Percentiles rank a stretch among this genome's conserved stretches.
Conservation (phyloP, 305 asterid species). For the Fraxinus platypoda region DNA sequence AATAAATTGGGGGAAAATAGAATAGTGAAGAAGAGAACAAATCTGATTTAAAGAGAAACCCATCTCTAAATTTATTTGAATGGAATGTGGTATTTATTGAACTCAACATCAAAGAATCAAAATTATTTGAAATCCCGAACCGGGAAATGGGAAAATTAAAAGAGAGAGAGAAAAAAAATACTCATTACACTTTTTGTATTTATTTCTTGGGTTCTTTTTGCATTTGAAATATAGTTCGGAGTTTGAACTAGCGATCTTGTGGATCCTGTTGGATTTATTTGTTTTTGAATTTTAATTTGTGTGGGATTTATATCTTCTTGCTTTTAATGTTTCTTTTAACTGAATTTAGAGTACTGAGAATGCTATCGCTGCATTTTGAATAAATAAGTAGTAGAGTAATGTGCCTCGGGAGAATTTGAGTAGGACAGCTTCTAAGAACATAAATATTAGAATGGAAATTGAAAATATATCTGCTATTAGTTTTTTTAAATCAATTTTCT, state of each 20-base stretch:
- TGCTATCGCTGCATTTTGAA: background rate
- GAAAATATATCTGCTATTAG: background rate
- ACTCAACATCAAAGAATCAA: constrained; percentile 18
- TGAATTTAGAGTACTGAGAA: background rate
- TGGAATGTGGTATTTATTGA: constrained; percentile 23
- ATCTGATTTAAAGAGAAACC: constrained; percentile 30
- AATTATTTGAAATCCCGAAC: constrained; percentile 17
- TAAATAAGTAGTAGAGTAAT: background rate
- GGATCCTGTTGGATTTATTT: background rate
- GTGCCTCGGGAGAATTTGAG: background rate
- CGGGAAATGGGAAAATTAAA: background rate
- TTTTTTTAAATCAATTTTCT: background rate
- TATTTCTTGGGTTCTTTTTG: constrained; percentile 2
- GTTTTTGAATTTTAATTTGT: background rate
- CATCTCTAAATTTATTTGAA: constrained; percentile 9
- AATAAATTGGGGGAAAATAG: constrained; percentile 5
- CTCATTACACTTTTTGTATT: constrained; percentile 24
- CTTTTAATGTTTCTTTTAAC: background rate
- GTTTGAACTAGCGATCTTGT: constrained; percentile 18
- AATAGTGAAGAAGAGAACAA: constrained; percentile 24
- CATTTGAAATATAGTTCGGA: constrained; percentile 18
- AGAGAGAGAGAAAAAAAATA: background rate
- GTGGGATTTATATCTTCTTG: background rate
- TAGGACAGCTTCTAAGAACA: background rate
- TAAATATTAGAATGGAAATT: background rate